Evolutionary conservation across 2,329 filamentous ascomycete genomes (phyloP).

Genomic region (Hymenoscyphus occultus): DNA sequence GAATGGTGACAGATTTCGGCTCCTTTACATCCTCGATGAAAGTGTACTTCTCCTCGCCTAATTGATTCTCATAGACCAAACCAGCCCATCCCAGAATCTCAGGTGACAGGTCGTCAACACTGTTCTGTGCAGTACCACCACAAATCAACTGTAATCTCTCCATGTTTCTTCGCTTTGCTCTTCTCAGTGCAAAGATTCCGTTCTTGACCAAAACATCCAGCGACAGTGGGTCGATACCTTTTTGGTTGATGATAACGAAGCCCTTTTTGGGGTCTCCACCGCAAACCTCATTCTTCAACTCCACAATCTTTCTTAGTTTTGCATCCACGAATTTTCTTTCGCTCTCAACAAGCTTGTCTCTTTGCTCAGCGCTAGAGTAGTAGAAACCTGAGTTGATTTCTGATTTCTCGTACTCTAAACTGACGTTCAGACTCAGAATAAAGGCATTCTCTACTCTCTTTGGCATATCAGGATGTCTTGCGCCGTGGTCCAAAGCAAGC

Average conservation of each 20-base stretch:
- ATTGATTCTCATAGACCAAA: constrained; percentile 91
- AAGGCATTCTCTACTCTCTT: constrained; percentile 93
- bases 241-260: constrained; percentile 98
- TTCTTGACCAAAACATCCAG: constrained; percentile 97
- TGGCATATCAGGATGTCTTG: constrained; percentile 96
- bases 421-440: constrained; percentile 94
- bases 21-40: constrained; percentile 99
- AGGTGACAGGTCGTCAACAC: constrained; percentile 85
- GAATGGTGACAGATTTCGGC: constrained; percentile 92
- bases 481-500: constrained; percentile 89
- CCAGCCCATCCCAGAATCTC: constrained; percentile 95
- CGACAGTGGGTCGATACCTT: constrained; percentile 95
- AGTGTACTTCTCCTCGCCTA: constrained; percentile 98
- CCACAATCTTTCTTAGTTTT: constrained; percentile 95
- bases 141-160: constrained; percentile 94
- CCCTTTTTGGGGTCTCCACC: constrained; percentile 89
- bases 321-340: constrained; percentile 94
- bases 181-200: constrained; percentile 87
- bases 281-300: constrained; percentile 96
- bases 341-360: constrained; percentile 96
- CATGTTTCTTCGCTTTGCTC: constrained; percentile 98
- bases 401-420: constrained; percentile 96
- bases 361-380: constrained; percentile 94
- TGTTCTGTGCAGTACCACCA: constrained; percentile 90
- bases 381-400: constrained; percentile 99